These are phyloP conservation scores for Bruguiera gymnorhiza DNA, from an alignment of 345 rosid genomes.

Conservation along the genomic window DNA sequence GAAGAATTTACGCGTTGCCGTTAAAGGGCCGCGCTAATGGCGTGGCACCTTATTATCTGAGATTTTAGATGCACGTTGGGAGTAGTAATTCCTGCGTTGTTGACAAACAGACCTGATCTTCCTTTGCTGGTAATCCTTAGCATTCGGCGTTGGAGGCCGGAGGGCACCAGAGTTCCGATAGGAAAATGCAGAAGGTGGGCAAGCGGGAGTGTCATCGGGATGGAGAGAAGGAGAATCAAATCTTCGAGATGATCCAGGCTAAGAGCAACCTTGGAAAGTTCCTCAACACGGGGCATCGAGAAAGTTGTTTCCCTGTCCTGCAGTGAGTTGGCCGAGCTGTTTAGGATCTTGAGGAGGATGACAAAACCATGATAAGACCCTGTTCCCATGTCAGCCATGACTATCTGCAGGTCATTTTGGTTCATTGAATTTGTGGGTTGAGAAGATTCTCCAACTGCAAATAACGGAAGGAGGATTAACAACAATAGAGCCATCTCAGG, in stretches of 20 bases:
- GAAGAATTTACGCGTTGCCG: not conserved
- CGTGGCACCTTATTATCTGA: slow-evolving; percentile 29
- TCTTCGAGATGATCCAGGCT: slow-evolving; percentile 18
- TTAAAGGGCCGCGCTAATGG: slow-evolving; percentile 31
- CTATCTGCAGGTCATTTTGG: slow-evolving; percentile 30
- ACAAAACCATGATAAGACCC: slow-evolving; percentile 41
- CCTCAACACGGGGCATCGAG: slow-evolving; percentile 32
- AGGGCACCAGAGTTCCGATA: slow-evolving; percentile 33
- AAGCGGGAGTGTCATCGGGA: slow-evolving; percentile 24
- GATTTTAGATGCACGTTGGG: slow-evolving; percentile 36
- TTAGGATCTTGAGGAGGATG: slow-evolving; percentile 39
- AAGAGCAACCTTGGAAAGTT: slow-evolving; percentile 23
- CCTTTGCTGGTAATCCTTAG: slow-evolving; percentile 22
- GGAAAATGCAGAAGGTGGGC: slow-evolving; percentile 36
- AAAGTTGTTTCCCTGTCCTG: slow-evolving; percentile 27
- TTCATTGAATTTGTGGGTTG: slow-evolving; percentile 15
- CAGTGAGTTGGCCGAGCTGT: not conserved
- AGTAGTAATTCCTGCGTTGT: slow-evolving; percentile 36
- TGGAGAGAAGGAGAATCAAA: slow-evolving; percentile 38
- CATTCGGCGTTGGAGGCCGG: slow-evolving; percentile 29
- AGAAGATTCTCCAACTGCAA: slow-evolving; percentile 22
- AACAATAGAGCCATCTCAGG: slow-evolving; percentile 23
- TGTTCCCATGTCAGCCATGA: slow-evolving; percentile 36
- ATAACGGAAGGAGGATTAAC: slow-evolving; percentile 27
- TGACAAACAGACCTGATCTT: slow-evolving; percentile 23